Base-by-base conservation (phyloP, 139 green algal genomes). In the Nannochloris sp. region DNA sequence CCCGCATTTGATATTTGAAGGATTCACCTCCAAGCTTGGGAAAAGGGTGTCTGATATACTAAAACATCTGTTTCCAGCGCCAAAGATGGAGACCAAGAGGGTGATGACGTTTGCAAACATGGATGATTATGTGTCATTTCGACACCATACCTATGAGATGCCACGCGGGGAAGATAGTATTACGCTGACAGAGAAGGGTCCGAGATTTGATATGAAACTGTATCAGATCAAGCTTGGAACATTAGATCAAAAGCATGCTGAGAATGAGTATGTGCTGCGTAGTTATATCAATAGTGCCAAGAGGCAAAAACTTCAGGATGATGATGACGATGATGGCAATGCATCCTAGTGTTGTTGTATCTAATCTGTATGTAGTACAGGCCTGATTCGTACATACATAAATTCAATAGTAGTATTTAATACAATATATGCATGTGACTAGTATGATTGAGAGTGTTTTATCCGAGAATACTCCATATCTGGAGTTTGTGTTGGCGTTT, bases 1-100 rank as follows among this genome's bases (percentile, higher is more conserved):
- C 72, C 93, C 93, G 0, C 93, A 97, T 77, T 77, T 98, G 36
- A 90, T 98, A 40, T 79, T 96, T 36, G 84, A 98, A 51, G 82
- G 87, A 37, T 95, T 98, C 66, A 81, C 44, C 31, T 90, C 83
- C 36, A 80, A 85, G 68, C 80, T 98, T 40, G 93, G 93, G 0
- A 9, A 81, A 44, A 82, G 93, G 4, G 82, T 90, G 6, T 29
- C 51, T 21, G 92, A 84, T 74, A 92, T 99, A 49, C 76, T 99
- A 4, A 96, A 96, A 70, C 79, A 93, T 68, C 78, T 99, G 4
- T 99, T 98, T 76, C 92, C 94, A 0, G 80, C 88, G 34, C 87
- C 92, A 46, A 95, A 96, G 64, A 62, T 49, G 18, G 90, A 94
- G 68, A 81, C 61, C 70, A 96, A 95, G 69, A 84, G 90, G 5